Percentiles rank a stretch among this genome's conserved stretches.
Conservation (phyloP, 2,329 filamentous ascomycete species). For the Scortechinia acanthostroma region DNA sequence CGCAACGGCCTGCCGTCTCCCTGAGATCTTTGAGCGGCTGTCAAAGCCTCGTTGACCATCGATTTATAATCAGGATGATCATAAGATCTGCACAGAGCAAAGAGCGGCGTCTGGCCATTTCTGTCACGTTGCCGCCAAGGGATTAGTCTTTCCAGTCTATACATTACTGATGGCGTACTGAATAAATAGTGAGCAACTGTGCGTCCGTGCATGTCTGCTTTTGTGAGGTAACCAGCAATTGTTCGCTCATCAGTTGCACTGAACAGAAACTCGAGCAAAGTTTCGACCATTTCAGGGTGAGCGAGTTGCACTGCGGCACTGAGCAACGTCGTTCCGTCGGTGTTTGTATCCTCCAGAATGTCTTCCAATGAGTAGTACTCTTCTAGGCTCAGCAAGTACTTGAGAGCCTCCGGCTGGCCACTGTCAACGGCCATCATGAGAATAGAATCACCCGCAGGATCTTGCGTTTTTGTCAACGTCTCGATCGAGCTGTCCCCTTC, state of each 20-base stretch:
- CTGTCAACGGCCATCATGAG: conserved; percentile 79
- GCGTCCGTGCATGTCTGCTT: conserved; percentile 77
- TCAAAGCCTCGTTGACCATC: conserved; percentile 80
- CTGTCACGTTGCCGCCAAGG: conserved; percentile 89
- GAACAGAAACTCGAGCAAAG: conserved; percentile 67
- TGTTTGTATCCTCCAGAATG: conserved; percentile 78
- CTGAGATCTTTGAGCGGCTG: conserved; percentile 68
- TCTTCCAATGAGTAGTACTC: conserved; percentile 68
- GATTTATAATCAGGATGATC: conserved; percentile 79
- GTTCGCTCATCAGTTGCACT: conserved; percentile 42
- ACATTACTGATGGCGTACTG: conserved; percentile 76
- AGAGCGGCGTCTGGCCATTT: conserved; percentile 95
- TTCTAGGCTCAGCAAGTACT: conserved; percentile 71
- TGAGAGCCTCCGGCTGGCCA: conserved; percentile 64
- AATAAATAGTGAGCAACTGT: conserved; percentile 95
- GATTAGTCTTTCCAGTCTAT: conserved; percentile 67
- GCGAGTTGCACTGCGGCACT: conserved; percentile 86
- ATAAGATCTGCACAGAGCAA: conserved; percentile 90
- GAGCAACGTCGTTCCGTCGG: conserved; percentile 80
- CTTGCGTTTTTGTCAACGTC: conserved; percentile 65
- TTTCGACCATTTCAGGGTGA: conserved; percentile 66
- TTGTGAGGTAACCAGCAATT: conserved; percentile 62
- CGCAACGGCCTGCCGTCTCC: conserved; percentile 75
- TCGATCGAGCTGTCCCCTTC: conserved; percentile 85
- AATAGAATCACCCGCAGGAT: conserved; percentile 72